phyloP scores from a whole-genome alignment of 257 asterid species.

The Lycium ferocissimum region DNA sequence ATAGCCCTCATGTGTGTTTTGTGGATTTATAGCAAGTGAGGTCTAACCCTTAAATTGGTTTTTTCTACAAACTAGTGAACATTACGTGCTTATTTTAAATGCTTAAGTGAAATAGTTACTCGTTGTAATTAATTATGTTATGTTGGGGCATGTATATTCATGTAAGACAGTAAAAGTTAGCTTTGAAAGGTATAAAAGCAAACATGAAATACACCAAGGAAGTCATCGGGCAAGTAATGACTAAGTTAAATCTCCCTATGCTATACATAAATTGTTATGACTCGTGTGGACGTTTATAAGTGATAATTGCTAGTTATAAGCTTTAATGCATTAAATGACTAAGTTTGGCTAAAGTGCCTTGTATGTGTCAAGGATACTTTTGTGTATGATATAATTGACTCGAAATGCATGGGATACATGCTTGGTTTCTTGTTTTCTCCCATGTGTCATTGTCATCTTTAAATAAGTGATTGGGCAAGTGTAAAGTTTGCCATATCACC shows the following conservation, averaged over 20 bases:
- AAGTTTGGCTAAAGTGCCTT: not conserved
- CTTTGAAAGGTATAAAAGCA: not conserved
- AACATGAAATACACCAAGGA: not conserved
- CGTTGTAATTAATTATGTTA: not conserved
- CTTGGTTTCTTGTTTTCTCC: too few species aligned
- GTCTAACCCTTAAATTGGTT: too few species aligned
- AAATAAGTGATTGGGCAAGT: not conserved
- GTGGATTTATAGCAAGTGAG: too few species aligned
- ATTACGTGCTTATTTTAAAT: too few species aligned
- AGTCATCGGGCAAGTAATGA: not conserved
- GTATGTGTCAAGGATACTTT: not conserved
- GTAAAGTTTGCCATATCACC: not conserved
- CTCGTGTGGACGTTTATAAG: too few species aligned
- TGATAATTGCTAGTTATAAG: not conserved
- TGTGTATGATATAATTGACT: too few species aligned
- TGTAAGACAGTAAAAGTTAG: too few species aligned
- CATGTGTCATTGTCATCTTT: not conserved
- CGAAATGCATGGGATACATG: too few species aligned
- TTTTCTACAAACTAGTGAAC: too few species aligned
- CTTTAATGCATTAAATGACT: not conserved
- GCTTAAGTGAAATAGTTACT: too few species aligned
- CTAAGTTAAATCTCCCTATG: not conserved
- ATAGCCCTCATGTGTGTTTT: too few species aligned
- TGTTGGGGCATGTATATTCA: not conserved
- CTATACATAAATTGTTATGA: not conserved